Conservation (phyloP, 192 early-diverging fungal genomes). For the Ambispora gerdemannii region DNA sequence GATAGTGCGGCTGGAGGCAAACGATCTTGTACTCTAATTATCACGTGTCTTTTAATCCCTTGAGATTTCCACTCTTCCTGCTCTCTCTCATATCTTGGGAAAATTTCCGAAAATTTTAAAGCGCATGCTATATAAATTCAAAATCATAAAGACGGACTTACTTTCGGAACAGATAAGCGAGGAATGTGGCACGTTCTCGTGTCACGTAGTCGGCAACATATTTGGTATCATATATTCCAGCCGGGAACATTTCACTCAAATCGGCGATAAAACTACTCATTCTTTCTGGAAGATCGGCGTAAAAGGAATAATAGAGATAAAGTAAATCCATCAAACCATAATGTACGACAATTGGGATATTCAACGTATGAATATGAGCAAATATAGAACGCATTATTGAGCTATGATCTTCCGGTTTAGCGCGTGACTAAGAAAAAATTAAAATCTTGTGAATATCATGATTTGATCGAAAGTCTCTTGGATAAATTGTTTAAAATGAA, state of each 20-base stretch:
- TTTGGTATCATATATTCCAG: slow-evolving; percentile 93
- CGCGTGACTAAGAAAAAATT: slow-evolving; percentile 34
- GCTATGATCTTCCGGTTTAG: slow-evolving; percentile 38
- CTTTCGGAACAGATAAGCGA: slow-evolving; percentile 70
- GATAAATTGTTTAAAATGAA: background rate
- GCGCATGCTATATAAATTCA: background rate
- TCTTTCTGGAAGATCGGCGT: slow-evolving; percentile 68
- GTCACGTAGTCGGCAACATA: slow-evolving; percentile 70
- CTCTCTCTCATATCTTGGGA: slow-evolving; percentile 30
- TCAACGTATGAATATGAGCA: slow-evolving; percentile 43
- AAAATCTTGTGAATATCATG: background rate
- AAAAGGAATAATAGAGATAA: slow-evolving; percentile 90
- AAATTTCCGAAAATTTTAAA: background rate
- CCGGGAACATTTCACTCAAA: slow-evolving; percentile 77
- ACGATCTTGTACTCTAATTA: slow-evolving; percentile 3
- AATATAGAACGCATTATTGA: slow-evolving; percentile 57
- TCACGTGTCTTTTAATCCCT: slow-evolving; percentile 10
- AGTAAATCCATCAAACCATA: slow-evolving; percentile 93
- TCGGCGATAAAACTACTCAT: slow-evolving; percentile 74
- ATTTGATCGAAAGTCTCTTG: background rate
- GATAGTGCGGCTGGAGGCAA: no score
- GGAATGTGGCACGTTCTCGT: slow-evolving; percentile 58
- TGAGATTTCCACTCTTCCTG: slow-evolving; percentile 15
- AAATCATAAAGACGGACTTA: slow-evolving; percentile 29
- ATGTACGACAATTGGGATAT: slow-evolving; percentile 80